Percentiles rank a stretch among this genome's conserved stretches.
phyloP scores from a whole-genome alignment of 2,329 filamentous ascomycete species.

The Peltaster fructicola region DNA sequence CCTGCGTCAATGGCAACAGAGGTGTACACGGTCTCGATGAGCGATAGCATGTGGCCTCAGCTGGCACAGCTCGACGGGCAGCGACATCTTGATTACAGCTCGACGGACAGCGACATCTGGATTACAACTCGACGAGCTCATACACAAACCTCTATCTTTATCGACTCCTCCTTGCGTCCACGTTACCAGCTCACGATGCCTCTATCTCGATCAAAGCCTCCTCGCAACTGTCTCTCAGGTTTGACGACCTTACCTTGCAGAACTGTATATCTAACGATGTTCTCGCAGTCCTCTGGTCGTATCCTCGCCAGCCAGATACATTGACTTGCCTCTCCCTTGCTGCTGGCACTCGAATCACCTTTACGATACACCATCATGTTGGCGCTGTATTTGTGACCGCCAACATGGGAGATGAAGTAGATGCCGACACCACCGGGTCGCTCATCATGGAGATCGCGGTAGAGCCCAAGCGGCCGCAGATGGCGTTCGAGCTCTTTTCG shows the following conservation, averaged over 20 bases:
- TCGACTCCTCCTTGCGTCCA: too few relatives aligned
- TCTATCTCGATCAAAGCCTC: slow-evolving; percentile 71
- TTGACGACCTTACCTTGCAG: slow-evolving; percentile 90
- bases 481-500: slow-evolving; percentile 78
- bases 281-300: slow-evolving; percentile 77
- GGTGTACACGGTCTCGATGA: too few relatives aligned
- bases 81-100: too few relatives aligned
- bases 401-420: slow-evolving; percentile 92
- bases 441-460: slow-evolving; percentile 74
- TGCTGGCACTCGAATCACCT: slow-evolving; percentile 20
- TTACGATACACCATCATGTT: slow-evolving; percentile 85
- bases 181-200: slow-evolving; percentile 72
- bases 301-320: slow-evolving; percentile 87
- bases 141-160: too few relatives aligned
- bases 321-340: slow-evolving; percentile 46
- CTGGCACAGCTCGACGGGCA: too few relatives aligned
- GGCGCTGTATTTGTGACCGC: slow-evolving; percentile 89
- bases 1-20: too few relatives aligned
- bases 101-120: too few relatives aligned
- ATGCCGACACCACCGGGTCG: slow-evolving; percentile 83
- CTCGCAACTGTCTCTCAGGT: slow-evolving; percentile 66
- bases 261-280: slow-evolving; percentile 74
- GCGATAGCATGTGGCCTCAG: too few relatives aligned
- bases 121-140: too few relatives aligned
- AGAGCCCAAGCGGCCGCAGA: slow-evolving; percentile 65